Evolutionary conservation across 805 yeast species (phyloP).

Genomic region (Candida jianshihensis): DNA sequence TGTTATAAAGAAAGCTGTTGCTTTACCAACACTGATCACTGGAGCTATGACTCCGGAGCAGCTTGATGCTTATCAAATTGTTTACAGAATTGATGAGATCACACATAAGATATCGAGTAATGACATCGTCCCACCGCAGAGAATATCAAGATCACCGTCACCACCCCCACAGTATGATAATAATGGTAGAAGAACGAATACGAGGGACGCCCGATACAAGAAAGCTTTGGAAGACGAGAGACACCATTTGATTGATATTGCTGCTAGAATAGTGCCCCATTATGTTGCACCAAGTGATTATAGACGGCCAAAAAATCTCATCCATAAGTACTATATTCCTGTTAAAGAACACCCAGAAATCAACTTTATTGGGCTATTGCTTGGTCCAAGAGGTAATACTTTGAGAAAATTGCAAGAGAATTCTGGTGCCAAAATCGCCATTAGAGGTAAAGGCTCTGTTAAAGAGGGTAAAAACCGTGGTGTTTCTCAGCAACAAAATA

Average conservation of each 20-base stretch:
- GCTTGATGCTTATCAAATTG: constrained; percentile 60
- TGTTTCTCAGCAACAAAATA: constrained; percentile 30
- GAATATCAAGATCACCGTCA: constrained; percentile 59
- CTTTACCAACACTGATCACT: constrained; percentile 35
- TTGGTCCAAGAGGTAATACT: constrained; percentile 96
- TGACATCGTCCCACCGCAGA: constrained; percentile 41
- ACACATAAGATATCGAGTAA: constrained; percentile 49
- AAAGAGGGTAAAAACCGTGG: constrained; percentile 75
- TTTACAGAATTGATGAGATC: constrained; percentile 75
- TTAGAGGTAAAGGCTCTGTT: constrained; percentile 93
- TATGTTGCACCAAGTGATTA: constrained; percentile 79
- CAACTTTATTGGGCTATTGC: constrained; percentile 81
- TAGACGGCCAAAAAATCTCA: constrained; percentile 59
- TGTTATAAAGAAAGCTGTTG: constrained; percentile 9
- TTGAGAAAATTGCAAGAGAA: constrained; percentile 71
- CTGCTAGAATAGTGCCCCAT: constrained; percentile 64
- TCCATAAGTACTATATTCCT: constrained; percentile 82
- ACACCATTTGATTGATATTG: constrained; percentile 67
- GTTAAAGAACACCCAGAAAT: constrained; percentile 82
- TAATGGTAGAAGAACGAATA: constrained; percentile 77
- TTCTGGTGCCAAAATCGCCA: constrained; percentile 84
- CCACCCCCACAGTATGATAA: constrained; percentile 91
- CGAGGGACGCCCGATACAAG: constrained; percentile 63
- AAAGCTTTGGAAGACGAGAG: constrained; percentile 71
- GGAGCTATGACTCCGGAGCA: constrained; percentile 69